Percentiles rank a stretch among this genome's conserved stretches.
These are phyloP conservation scores for Orbilia oligospora DNA, from an alignment of 2,329 filamentous ascomycete species.

Conservation along the genomic window DNA sequence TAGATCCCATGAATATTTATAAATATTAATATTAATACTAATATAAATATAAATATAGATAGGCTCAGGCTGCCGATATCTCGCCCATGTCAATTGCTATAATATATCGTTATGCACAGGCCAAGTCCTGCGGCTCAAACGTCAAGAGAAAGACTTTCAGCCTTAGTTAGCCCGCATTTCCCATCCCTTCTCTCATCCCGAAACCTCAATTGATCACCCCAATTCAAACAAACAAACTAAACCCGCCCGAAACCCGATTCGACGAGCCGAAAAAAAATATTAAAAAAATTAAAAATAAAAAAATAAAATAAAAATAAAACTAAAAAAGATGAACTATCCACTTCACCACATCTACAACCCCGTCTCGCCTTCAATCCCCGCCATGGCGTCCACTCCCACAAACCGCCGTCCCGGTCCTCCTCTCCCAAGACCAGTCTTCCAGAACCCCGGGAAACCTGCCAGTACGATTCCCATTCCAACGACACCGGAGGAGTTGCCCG, in stretches of 20 bases:
- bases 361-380: constrained; percentile 10
- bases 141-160: neutral
- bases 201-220: neutral
- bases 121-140: constrained; percentile 9
- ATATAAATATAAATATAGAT: no score
- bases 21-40: no score
- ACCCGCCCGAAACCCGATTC: no score
- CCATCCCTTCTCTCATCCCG: constrained; percentile 2
- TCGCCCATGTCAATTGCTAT: no score
- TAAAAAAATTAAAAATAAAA: no score
- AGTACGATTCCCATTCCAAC: constrained; percentile 54
- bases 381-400: constrained; percentile 24
- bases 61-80: no score
- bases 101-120: neutral
- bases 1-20: neutral
- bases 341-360: constrained; percentile 20
- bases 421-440: constrained; percentile 4
- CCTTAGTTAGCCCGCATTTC: constrained; percentile 8
- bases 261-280: no score
- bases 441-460: neutral
- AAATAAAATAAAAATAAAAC: no score
- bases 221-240: neutral
- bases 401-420: constrained; percentile 25
- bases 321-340: constrained; percentile 10
- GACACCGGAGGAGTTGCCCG: constrained; percentile 60